Percentiles rank a stretch among this genome's conserved stretches.
phyloP scores from a whole-genome alignment of 2,329 filamentous ascomycete species.

The Paecilomyces formosus region DNA sequence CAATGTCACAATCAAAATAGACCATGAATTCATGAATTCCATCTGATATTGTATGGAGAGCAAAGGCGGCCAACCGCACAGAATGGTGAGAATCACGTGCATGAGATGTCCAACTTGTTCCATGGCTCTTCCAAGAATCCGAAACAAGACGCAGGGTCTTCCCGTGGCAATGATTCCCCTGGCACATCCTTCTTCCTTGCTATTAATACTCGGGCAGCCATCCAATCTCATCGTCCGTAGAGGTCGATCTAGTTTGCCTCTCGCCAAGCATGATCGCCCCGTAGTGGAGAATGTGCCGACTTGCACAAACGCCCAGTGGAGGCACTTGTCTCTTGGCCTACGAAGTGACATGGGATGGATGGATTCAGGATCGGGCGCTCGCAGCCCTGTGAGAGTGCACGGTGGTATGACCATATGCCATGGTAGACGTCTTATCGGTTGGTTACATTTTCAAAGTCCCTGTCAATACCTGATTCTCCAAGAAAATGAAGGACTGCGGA shows the following conservation, averaged over 20 bases:
- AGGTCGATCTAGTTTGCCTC: not conserved
- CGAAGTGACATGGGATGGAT: not conserved
- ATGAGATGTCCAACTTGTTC: not conserved
- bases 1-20: not conserved
- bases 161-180: not conserved
- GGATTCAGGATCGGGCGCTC: not conserved
- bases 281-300: not conserved
- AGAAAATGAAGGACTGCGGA: not conserved
- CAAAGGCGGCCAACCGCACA: no score
- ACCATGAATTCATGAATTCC: no score
- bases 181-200: not conserved
- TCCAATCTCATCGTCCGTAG: not conserved
- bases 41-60: no score
- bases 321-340: not conserved
- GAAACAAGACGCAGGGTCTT: not conserved
- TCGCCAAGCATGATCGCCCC: not conserved
- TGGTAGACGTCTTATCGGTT: not conserved
- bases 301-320: not conserved
- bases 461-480: not conserved
- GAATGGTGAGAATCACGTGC: not conserved
- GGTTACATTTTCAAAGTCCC: not conserved
- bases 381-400: not conserved
- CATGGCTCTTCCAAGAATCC: not conserved
- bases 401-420: not conserved
- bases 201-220: not conserved